Conservation (phyloP, 116 monocot species). For the Iris pallida region DNA sequence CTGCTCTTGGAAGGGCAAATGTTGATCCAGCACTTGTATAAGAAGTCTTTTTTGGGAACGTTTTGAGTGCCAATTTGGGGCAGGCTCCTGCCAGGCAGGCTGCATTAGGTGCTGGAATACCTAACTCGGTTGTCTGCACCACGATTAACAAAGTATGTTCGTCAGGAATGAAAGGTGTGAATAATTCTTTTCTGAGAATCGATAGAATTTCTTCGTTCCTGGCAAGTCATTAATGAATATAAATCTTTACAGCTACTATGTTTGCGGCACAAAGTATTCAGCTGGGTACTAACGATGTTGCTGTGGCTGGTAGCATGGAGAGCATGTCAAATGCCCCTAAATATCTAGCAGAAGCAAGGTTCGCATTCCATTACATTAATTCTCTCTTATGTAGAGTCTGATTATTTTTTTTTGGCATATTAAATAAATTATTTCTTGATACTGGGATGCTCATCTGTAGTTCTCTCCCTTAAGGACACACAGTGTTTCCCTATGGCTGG, state of each 20-base stretch:
- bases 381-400: not conserved
- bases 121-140: constrained; percentile 84
- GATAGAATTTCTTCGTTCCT: not conserved
- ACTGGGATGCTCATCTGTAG: not conserved
- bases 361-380: constrained; percentile 1
- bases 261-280: constrained; percentile 92
- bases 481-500: not conserved
- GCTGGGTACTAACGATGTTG: constrained; percentile 89
- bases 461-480: not conserved
- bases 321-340: constrained; percentile 99
- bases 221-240: not conserved
- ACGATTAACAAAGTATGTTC: constrained; percentile 97
- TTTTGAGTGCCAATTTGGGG: constrained; percentile 94
- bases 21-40: constrained; percentile 82
- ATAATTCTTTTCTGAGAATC: not conserved
- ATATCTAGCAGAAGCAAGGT: constrained; percentile 96
- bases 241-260: constrained; percentile 67
- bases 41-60: constrained; percentile 95
- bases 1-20: constrained; percentile 83
- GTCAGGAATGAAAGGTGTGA: constrained; percentile 92
- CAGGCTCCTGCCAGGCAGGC: constrained; percentile 99
- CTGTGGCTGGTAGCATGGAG: constrained; percentile 97
- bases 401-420: not conserved
- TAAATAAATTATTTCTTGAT: not conserved
- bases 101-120: constrained; percentile 95